phyloP scores from a whole-genome alignment of 495 filamentous ascomycete species.

The Cetradonia linearis region DNA sequence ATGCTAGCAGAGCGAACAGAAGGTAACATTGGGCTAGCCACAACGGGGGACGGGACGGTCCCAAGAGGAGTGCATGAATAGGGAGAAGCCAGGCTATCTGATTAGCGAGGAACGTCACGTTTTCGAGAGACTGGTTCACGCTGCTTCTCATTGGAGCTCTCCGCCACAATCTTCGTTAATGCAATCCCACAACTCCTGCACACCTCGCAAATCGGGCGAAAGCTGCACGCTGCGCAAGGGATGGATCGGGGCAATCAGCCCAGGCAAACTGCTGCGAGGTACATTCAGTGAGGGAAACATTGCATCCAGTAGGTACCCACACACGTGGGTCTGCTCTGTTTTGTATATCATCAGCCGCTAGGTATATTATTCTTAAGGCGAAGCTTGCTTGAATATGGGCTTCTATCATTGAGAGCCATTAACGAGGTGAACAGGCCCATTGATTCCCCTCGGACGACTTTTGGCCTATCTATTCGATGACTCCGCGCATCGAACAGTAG shows the following conservation, averaged over 20 bases:
- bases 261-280: background rate
- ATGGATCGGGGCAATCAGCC: background rate
- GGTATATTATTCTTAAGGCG: background rate
- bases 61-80: too few species aligned
- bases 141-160: background rate
- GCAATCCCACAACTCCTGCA: background rate
- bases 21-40: background rate
- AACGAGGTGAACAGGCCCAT: background rate
- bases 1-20: background rate
- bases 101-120: background rate
- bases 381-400: background rate
- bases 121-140: slow-evolving; percentile 5
- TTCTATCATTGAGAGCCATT: background rate
- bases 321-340: background rate
- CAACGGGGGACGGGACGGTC: background rate
- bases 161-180: background rate
- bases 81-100: background rate
- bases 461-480: background rate
- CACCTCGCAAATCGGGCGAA: background rate
- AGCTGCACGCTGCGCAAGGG: too few species aligned
- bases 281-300: background rate
- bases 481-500: background rate
- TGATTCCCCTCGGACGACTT: background rate
- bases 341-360: background rate
- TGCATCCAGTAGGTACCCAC: background rate